Evolutionary conservation across 495 filamentous ascomycete species (phyloP).

Genomic region (Aspergillus panamensis): DNA sequence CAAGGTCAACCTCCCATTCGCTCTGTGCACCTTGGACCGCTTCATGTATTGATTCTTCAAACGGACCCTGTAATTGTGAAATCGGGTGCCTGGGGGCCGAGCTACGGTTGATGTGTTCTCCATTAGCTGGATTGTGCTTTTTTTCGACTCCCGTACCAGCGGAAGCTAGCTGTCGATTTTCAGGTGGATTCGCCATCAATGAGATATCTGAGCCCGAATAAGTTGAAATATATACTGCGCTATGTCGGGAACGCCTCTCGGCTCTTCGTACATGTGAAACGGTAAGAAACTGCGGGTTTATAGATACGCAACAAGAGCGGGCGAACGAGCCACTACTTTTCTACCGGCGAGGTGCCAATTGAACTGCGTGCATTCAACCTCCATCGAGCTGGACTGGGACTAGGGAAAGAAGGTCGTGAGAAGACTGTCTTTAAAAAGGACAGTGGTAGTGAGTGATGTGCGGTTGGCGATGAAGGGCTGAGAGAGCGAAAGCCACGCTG

Average conservation of each 20-base stretch:
- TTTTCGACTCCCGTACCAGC: slow-evolving; percentile 6
- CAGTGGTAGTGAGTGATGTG: neutral
- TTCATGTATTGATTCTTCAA: slow-evolving; percentile 87
- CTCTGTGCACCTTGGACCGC: slow-evolving; percentile 48
- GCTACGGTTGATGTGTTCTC: neutral
- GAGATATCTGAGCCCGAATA: neutral
- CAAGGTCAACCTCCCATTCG: slow-evolving; percentile 52
- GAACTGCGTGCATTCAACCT: slow-evolving; percentile 9
- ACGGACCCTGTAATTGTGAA: slow-evolving; percentile 80
- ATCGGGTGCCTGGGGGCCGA: slow-evolving; percentile 71
- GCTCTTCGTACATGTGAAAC: neutral
- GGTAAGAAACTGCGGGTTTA: neutral
- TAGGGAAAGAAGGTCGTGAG: neutral
- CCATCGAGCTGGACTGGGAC: slow-evolving; percentile 11
- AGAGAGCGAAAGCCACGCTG: no score
- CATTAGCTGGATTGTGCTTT: neutral
- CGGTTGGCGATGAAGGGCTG: neutral
- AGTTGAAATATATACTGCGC: neutral
- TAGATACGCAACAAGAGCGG: slow-evolving; percentile 1
- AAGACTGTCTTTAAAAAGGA: neutral
- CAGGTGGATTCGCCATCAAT: slow-evolving; percentile 5
- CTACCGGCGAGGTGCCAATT: slow-evolving; percentile 9
- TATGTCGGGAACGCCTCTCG: neutral
- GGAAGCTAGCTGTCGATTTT: slow-evolving; percentile 7
- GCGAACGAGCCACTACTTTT: neutral